Percentiles rank a stretch among this genome's conserved stretches.
Conservation (phyloP, 78 protist genomes). For the Creolimax fragrantissima region DNA sequence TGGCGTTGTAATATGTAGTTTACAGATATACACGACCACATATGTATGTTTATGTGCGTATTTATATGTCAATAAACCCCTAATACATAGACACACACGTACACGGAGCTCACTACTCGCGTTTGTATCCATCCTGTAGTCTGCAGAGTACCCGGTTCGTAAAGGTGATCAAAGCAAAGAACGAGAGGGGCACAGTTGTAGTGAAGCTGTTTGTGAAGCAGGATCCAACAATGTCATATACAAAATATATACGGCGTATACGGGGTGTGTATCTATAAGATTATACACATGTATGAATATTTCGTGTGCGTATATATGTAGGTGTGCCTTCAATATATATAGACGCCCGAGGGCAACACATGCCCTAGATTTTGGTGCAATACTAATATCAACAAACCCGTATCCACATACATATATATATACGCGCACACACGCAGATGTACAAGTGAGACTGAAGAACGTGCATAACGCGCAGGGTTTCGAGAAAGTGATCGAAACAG, state of each 20-base stretch:
- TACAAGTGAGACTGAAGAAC: slow-evolving; percentile 16
- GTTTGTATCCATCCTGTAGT: background rate
- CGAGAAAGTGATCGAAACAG: slow-evolving; percentile 48
- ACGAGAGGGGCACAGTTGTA: slow-evolving; percentile 52
- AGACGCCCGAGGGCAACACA: background rate
- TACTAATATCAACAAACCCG: too few relatives aligned
- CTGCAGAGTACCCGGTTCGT: slow-evolving; percentile 35
- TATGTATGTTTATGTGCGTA: background rate
- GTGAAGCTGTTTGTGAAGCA: slow-evolving; percentile 62
- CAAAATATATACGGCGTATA: background rate
- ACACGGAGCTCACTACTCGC: background rate
- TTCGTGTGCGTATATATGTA: background rate
- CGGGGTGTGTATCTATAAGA: background rate
- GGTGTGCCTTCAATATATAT: background rate
- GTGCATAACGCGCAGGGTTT: slow-evolving; percentile 63
- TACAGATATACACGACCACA: background rate
- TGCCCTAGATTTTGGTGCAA: background rate
- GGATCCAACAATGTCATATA: background rate
- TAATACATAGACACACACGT: background rate
- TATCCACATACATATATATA: too few relatives aligned
- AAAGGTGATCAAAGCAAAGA: slow-evolving; percentile 40
- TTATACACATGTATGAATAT: background rate
- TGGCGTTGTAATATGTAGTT: background rate
- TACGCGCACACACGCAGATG: background rate
- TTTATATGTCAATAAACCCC: background rate